These are phyloP conservation scores for Scortechinia acanthostroma DNA, from an alignment of 2,329 filamentous ascomycete species.

Conservation along the genomic window DNA sequence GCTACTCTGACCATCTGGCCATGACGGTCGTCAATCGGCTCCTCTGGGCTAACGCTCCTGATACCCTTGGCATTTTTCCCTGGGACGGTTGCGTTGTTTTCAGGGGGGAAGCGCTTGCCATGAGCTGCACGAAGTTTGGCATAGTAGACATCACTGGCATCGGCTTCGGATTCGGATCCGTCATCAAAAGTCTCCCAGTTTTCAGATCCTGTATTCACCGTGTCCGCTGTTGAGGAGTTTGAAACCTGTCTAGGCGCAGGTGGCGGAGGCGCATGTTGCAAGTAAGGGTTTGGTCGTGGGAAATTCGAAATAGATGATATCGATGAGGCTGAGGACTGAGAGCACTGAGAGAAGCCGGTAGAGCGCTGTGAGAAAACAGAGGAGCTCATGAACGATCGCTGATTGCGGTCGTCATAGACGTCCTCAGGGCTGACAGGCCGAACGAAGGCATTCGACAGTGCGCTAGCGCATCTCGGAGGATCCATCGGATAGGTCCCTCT, in stretches of 20 bases:
- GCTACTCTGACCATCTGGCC: neutral
- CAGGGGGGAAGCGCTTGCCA: neutral
- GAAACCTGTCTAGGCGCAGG: neutral
- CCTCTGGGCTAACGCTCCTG: neutral
- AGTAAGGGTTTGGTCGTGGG: slow-evolving; percentile 23
- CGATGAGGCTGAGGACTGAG: neutral
- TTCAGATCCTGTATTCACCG: slow-evolving; percentile 67
- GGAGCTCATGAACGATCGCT: neutral
- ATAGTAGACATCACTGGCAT: slow-evolving; percentile 73
- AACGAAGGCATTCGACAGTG: neutral
- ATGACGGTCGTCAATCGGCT: neutral
- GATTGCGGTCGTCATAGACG: neutral
- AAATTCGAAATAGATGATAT: neutral
- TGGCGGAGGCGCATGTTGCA: neutral
- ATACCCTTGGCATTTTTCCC: neutral
- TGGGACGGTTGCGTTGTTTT: neutral
- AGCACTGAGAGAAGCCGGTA: neutral
- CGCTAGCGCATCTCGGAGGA: neutral
- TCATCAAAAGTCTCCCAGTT: slow-evolving; percentile 98
- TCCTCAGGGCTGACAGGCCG: neutral
- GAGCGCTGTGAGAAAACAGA: neutral
- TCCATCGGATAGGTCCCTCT: neutral
- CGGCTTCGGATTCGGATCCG: slow-evolving; percentile 67
- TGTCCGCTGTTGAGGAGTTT: neutral
- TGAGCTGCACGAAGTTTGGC: slow-evolving; percentile 65